phyloP scores from a whole-genome alignment of 495 filamentous ascomycete species.

The Cercophora newfieldiana region DNA sequence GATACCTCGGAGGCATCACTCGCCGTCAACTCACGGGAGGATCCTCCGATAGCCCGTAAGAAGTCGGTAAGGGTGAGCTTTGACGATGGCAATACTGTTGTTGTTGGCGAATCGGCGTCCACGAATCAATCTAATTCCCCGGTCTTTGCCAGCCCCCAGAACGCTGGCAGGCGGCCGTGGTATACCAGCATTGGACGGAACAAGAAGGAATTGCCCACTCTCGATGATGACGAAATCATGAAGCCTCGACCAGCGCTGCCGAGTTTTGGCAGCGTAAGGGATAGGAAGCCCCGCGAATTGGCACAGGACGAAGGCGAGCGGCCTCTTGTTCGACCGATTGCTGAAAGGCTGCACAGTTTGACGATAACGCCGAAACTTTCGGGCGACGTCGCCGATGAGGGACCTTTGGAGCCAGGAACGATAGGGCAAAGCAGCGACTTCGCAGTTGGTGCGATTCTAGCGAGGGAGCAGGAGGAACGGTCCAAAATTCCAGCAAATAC shows the following conservation, averaged over 20 bases:
- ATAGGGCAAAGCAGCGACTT: conserved; percentile 63
- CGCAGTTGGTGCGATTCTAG: conserved; percentile 59
- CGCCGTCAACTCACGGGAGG: conserved; percentile 45
- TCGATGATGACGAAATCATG: conserved; percentile 68
- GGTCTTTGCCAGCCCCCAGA: conserved; percentile 51
- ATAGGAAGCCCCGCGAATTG: conserved; percentile 43
- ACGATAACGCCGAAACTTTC: conserved; percentile 12
- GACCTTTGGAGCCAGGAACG: background rate
- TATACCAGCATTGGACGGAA: conserved; percentile 54
- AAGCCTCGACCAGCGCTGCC: conserved; percentile 75
- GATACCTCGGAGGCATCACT: conserved; percentile 42
- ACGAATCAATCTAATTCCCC: conserved; percentile 52
- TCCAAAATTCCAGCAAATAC: conserved; percentile 47
- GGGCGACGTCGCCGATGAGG: background rate
- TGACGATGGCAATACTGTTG: conserved; percentile 62
- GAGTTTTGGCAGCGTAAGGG: conserved; percentile 79
- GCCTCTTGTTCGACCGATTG: conserved; percentile 51
- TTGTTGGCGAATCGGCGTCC: conserved; percentile 61
- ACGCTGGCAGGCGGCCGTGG: conserved; percentile 50
- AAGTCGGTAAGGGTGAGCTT: conserved; percentile 82
- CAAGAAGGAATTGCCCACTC: conserved; percentile 44
- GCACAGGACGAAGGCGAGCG: conserved; percentile 39
- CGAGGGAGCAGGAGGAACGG: conserved; percentile 45
- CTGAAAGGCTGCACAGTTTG: conserved; percentile 32
- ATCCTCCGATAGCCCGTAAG: conserved; percentile 57